These are phyloP conservation scores for Eucalyptus shirleyi DNA, from an alignment of 345 rosid genomes.

Conservation along the genomic window DNA sequence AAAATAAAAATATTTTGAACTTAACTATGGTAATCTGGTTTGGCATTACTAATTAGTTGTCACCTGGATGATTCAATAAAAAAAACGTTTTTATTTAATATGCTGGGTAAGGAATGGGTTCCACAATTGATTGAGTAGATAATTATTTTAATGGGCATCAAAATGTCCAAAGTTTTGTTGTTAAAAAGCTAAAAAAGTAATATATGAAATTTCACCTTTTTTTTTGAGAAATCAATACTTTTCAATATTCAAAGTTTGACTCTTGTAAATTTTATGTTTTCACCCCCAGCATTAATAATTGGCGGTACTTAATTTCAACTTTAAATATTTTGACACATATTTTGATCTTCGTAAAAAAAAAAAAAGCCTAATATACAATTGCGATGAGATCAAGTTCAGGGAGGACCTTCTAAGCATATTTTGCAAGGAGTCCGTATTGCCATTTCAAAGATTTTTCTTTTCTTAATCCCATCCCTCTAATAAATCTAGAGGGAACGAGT, in stretches of 20 bases:
- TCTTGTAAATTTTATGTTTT: not conserved
- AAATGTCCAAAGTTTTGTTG: not conserved
- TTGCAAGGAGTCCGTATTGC: not conserved
- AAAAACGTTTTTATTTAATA: not conserved
- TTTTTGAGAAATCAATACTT: not conserved
- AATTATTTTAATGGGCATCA: not conserved
- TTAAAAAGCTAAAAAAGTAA: not conserved
- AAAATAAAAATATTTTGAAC: not conserved
- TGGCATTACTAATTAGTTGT: not conserved
- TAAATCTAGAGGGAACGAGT: not conserved
- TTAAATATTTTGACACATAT: not conserved
- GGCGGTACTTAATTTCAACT: not conserved
- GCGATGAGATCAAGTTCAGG: not conserved
- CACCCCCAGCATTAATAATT: not conserved
- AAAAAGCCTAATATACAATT: not conserved
- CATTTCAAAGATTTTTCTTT: not conserved
- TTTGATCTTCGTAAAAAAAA: not conserved
- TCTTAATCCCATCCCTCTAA: not conserved
- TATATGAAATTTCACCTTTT: not conserved
- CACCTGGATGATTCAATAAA: not conserved
- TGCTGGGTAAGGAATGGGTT: not conserved
- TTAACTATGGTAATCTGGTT: not conserved
- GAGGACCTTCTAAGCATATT: not conserved
- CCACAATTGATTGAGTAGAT: not conserved
- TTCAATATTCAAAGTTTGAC: not conserved